phyloP scores from a whole-genome alignment of 2,329 filamentous ascomycete species.

The Parafenestella ontariensis region DNA sequence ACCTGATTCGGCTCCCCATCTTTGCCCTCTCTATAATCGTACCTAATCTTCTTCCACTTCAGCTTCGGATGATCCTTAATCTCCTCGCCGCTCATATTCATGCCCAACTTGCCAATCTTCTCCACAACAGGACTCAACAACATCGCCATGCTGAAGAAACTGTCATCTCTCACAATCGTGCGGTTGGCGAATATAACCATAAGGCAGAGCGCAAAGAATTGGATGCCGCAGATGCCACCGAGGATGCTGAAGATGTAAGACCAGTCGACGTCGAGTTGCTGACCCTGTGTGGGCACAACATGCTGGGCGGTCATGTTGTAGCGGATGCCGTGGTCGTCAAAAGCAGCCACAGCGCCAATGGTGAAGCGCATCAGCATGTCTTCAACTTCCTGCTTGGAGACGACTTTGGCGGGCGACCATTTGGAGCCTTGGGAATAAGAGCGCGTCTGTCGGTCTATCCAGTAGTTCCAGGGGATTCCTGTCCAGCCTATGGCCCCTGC shows the following conservation, averaged over 20 bases:
- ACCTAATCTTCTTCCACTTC: conserved; percentile 36
- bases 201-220: conserved; percentile 26
- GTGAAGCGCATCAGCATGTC: conserved; percentile 38
- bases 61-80: conserved; percentile 37
- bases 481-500: conserved; percentile 44
- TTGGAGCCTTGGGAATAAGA: conserved; percentile 31
- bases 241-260: conserved; percentile 30
- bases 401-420: conserved; percentile 31
- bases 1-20: conserved; percentile 37
- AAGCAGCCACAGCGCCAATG: conserved; percentile 41
- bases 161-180: conserved; percentile 41
- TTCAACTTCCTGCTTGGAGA: conserved; percentile 16
- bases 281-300: conserved; percentile 24
- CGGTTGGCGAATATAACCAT: conserved; percentile 37
- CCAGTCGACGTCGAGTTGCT: conserved; percentile 41
- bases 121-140: conserved; percentile 38
- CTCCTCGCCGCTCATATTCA: conserved; percentile 38
- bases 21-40: conserved; percentile 38
- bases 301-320: conserved; percentile 22
- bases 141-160: conserved; percentile 43
- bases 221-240: conserved; percentile 33
- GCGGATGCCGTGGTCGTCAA: conserved; percentile 42
- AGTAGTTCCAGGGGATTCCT: conserved; percentile 22
- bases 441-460: conserved; percentile 20
- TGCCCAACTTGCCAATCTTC: conserved; percentile 25